Conservation (phyloP, 371 early-diverging fungal species). For the Mortierella sp. region DNA sequence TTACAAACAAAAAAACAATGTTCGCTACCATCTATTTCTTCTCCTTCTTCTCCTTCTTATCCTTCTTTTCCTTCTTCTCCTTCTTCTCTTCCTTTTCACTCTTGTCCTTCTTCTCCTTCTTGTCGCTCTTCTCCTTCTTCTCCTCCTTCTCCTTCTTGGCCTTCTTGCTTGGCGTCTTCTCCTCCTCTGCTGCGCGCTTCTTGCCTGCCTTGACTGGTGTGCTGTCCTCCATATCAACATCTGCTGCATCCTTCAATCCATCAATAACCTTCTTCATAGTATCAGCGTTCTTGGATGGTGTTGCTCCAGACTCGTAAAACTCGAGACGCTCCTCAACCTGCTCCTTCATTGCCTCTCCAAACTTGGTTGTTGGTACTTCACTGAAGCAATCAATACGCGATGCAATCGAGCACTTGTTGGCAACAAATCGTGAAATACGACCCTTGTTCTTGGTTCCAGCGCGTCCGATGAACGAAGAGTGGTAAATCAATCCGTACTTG, state of each 20-base stretch:
- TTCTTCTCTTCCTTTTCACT: conserved; percentile 58
- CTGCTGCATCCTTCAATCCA: conserved; percentile 73
- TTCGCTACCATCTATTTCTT: neutral
- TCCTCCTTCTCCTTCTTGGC: conserved; percentile 59
- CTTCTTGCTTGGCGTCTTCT: conserved; percentile 57
- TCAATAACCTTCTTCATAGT: conserved; percentile 93
- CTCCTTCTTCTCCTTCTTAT: conserved; percentile 56
- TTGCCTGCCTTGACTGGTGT: conserved; percentile 71
- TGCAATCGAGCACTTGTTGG: conserved; percentile 98
- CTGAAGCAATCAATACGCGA: conserved; percentile 98
- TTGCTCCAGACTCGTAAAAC: conserved; percentile 92
- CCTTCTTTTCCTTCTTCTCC: conserved; percentile 37
- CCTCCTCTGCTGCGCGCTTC: conserved; percentile 48
- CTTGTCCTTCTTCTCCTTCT: conserved; percentile 64
- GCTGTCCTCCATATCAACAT: conserved; percentile 70
- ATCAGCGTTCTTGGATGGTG: conserved; percentile 93
- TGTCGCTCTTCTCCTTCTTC: conserved; percentile 55
- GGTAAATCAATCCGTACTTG: conserved; percentile 99
- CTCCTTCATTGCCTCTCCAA: conserved; percentile 95
- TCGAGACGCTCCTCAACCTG: conserved; percentile 97
- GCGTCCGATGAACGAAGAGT: conserved; percentile 95
- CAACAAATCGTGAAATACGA: conserved; percentile 96
- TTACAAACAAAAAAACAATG: neutral
- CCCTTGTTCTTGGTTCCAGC: conserved; percentile 98
- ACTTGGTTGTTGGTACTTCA: conserved; percentile 88